Evolutionary conservation across 805 yeast genomes (phyloP).

Genomic region (Nakazawaea wyomingensis): DNA sequence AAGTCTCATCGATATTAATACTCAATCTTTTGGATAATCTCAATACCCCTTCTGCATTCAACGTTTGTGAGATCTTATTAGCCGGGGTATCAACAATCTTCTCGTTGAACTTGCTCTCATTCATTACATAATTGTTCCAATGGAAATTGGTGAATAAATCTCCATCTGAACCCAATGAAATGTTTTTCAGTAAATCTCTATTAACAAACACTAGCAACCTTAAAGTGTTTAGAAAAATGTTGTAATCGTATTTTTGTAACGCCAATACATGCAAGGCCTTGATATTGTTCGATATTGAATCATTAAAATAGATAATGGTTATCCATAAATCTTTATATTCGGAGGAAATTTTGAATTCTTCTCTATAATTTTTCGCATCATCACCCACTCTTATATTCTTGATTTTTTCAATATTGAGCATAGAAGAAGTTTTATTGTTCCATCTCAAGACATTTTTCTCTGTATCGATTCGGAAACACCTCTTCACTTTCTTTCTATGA

Average conservation of each 20-base stretch:
- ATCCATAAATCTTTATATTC: slow-evolving; percentile 72
- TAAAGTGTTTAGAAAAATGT: slow-evolving; percentile 50
- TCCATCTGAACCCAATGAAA: slow-evolving; percentile 42
- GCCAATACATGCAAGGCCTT: slow-evolving; percentile 81
- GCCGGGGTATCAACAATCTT: slow-evolving; percentile 22
- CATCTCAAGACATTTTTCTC: slow-evolving; percentile 51
- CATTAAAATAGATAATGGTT: slow-evolving; percentile 65
- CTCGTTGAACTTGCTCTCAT: slow-evolving; percentile 25
- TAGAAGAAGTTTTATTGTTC: slow-evolving; percentile 45
- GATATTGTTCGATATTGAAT: slow-evolving; percentile 52
- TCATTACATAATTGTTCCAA: slow-evolving; percentile 46
- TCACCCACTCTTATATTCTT: slow-evolving; percentile 55
- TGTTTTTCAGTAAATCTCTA: slow-evolving; percentile 54
- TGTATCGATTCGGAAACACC: slow-evolving; percentile 52
- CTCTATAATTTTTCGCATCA: slow-evolving; percentile 80
- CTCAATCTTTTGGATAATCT: slow-evolving; percentile 63
- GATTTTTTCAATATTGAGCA: slow-evolving; percentile 55
- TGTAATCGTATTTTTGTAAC: slow-evolving; percentile 41
- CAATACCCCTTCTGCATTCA: slow-evolving; percentile 64
- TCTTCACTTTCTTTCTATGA: slow-evolving; percentile 58
- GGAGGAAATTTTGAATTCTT: slow-evolving; percentile 69
- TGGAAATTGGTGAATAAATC: slow-evolving; percentile 46
- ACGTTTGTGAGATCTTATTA: slow-evolving; percentile 27
- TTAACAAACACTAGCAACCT: slow-evolving; percentile 51
- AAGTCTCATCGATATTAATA: slow-evolving; percentile 58